A percentile compares a stretch with the other conserved stretches of the same genome.
Evolutionary conservation across 2,329 filamentous ascomycete genomes (phyloP).

Genomic region (Furcasterigmium sp.): DNA sequence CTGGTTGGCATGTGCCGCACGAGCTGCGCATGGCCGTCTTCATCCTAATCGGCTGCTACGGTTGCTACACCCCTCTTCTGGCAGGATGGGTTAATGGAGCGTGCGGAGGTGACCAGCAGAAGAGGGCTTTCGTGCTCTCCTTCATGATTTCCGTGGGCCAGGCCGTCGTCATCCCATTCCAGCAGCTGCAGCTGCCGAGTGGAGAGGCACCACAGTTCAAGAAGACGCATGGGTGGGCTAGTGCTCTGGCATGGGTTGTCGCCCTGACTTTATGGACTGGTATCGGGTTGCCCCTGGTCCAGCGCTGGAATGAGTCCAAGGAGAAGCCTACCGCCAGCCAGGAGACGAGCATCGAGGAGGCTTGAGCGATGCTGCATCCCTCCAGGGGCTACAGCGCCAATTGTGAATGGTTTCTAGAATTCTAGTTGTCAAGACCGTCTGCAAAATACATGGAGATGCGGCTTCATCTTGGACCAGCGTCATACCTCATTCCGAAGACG

Average conservation of each 20-base stretch:
- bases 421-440: no score
- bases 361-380: no score
- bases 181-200: constrained; percentile 30
- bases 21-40: constrained; percentile 31
- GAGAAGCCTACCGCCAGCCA: constrained; percentile 6
- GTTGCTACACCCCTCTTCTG: constrained; percentile 34
- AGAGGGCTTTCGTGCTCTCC: constrained; percentile 32
- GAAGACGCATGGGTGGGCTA: constrained; percentile 29
- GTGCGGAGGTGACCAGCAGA: constrained; percentile 35
- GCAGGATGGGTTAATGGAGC: constrained; percentile 34
- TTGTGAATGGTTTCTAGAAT: no score
- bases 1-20: constrained; percentile 30
- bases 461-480: no score
- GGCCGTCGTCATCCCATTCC: constrained; percentile 31
- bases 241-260: constrained; percentile 23
- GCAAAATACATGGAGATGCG: no score
- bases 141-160: constrained; percentile 30
- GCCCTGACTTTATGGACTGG: constrained; percentile 28
- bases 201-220: constrained; percentile 26
- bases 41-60: constrained; percentile 32
- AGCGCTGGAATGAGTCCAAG: constrained; percentile 12
- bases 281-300: constrained; percentile 19
- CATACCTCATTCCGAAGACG: no score
- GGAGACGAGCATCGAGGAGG: constrained; percentile 6
- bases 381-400: no score